Evolutionary conservation across 257 asterid species (phyloP).

Genomic region (Scutellaria galericulata): DNA sequence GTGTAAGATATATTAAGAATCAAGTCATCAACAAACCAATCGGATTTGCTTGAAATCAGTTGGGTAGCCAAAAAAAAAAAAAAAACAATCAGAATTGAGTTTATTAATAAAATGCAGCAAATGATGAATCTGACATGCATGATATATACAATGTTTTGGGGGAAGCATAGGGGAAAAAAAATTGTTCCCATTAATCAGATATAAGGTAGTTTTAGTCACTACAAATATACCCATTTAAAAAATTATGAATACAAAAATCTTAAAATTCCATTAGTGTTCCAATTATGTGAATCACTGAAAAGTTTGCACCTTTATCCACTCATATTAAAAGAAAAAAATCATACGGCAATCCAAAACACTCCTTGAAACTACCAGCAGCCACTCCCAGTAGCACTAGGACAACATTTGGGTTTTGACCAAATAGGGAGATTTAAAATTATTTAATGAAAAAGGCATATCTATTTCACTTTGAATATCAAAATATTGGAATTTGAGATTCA

Average conservation of each 20-base stretch:
- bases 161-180: background rate
- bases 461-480: background rate
- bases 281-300: background rate
- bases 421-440: background rate
- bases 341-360: background rate
- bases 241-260: background rate
- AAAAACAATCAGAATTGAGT: background rate
- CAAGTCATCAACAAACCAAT: background rate
- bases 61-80: background rate
- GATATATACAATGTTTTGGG: background rate
- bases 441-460: background rate
- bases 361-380: background rate
- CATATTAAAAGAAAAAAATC: background rate
- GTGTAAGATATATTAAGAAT: conserved; percentile 26
- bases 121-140: background rate
- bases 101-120: background rate
- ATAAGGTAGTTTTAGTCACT: background rate
- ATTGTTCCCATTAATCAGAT: background rate
- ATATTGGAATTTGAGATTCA: too few species aligned
- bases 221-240: background rate
- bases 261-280: background rate
- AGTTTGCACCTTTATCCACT: background rate
- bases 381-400: background rate
- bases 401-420: background rate
- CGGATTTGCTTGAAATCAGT: conserved; percentile 10